Evolutionary conservation across 2,329 filamentous ascomycete genomes (phyloP).

Genomic region (Fusarium compactum): DNA sequence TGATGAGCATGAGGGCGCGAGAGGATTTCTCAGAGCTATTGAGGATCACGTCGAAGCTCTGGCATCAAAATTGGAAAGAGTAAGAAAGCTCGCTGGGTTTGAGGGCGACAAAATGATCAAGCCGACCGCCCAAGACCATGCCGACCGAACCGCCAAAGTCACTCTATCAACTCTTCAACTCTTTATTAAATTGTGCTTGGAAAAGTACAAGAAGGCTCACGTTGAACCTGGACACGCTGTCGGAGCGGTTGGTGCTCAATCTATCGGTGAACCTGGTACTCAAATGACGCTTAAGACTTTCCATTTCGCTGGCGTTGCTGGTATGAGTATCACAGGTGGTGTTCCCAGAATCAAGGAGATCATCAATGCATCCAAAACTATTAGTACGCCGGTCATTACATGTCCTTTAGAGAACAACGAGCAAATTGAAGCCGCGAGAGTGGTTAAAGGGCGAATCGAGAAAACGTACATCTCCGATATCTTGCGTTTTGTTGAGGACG

Average conservation of each 20-base stretch:
- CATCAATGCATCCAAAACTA: slow-evolving; percentile 95
- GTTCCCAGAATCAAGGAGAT: slow-evolving; percentile 99
- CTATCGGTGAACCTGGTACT: slow-evolving; percentile 96
- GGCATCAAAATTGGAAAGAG: slow-evolving; percentile 70
- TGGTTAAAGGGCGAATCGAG: slow-evolving; percentile 94
- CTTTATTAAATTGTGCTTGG: slow-evolving; percentile 85
- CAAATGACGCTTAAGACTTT: slow-evolving; percentile 99
- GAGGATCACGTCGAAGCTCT: slow-evolving; percentile 75
- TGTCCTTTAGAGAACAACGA: slow-evolving; percentile 84
- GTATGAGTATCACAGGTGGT: slow-evolving; percentile 99
- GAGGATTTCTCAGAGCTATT: slow-evolving; percentile 84
- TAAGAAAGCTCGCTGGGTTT: slow-evolving; percentile 65
- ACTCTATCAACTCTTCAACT: slow-evolving; percentile 77
- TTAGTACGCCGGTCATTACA: slow-evolving; percentile 93
- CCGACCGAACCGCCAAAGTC: slow-evolving; percentile 85
- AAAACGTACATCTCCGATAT: slow-evolving; percentile 91
- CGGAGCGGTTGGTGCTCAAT: slow-evolving; percentile 95
- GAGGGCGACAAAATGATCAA: slow-evolving; percentile 48
- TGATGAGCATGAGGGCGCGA: slow-evolving; percentile 84
- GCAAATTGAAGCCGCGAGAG: slow-evolving; percentile 82
- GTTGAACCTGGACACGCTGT: slow-evolving; percentile 96
- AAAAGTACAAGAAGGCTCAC: slow-evolving; percentile 90
- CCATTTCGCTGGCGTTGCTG: slow-evolving; percentile 99
- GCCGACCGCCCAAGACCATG: slow-evolving; percentile 54
- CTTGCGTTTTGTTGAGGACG: slow-evolving; percentile 85